Base-by-base conservation (phyloP, 2,329 filamentous ascomycete species). In the Colletotrichum liaoningense region DNA sequence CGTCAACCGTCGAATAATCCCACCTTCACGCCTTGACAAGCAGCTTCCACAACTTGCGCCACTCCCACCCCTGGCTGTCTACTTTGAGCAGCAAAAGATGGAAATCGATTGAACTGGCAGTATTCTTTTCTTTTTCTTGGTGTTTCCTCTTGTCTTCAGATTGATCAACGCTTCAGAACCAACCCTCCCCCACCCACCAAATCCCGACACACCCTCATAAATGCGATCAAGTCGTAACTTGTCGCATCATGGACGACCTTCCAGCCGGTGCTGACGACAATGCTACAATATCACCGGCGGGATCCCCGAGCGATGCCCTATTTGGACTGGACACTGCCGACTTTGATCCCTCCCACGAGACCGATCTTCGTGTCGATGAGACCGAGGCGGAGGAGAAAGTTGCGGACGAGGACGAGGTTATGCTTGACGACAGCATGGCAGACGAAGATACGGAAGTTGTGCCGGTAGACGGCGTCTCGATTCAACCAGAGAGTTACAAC, bases 181-280 rank as follows among this genome's bases (percentile, higher is more conserved):
- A 38, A 55, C 46, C 19, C 6, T 12, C 3, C 12, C 28, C 14
- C 16, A n/a, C 33, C 56, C 26, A 14, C 9, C 33, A 6, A 56
- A 24, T 49, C 35, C 26, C 16, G 22, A 55, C 38, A 35, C 35
- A 46, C 63, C 22, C 16, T 28, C 42, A 35, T 26, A n/a, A 38
- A 55, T 64, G 46, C 46, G 19, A n/a, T 16, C 19, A 38, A 30
- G 55, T 67, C 67, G 42, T 54, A 64, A 54, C 28, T 76, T 78
- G 77, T 80, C 79, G 52, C 6, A 11, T 33, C n/a, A 56, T 69
- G 68, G 75, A 76, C 67, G 69, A 69, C 30, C 19, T 62, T 46
- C 38, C 56, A 26, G 16, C 57, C 38, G 75, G 79, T 77, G 76
- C 76, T 79, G 77, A 79, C 55, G 60, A 62, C 19, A 19, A 64